A percentile compares a stretch with the other conserved stretches of the same genome.
These are phyloP conservation scores for Colletotrichum neosansevieriae DNA, from an alignment of 2,329 filamentous ascomycete species.

Conservation along the genomic window DNA sequence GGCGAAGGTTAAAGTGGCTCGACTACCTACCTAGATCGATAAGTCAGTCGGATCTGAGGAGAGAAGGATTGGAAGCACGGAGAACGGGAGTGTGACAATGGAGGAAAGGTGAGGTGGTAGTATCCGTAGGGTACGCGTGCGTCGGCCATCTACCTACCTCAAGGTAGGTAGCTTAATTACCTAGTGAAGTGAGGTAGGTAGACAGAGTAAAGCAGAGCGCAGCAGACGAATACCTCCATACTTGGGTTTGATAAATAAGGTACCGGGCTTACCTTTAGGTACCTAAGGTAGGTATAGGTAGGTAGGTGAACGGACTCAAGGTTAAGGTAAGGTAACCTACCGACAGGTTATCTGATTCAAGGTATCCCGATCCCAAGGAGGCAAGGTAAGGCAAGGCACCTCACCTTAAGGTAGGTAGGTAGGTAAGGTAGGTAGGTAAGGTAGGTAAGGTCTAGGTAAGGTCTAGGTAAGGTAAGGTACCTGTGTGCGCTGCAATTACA, in stretches of 20 bases:
- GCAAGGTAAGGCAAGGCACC: not conserved
- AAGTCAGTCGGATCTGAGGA: slow-evolving; percentile 35
- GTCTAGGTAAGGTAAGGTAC: not conserved
- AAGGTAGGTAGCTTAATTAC: not conserved
- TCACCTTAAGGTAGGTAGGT: not conserved
- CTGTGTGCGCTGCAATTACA: too few species aligned
- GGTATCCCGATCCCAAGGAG: too few species aligned
- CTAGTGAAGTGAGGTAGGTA: not conserved
- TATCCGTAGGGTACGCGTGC: not conserved
- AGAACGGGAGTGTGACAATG: slow-evolving; percentile 16
- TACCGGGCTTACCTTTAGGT: too few species aligned
- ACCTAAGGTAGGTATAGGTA: too few species aligned
- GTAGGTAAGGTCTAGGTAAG: too few species aligned
- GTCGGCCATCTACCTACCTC: not conserved
- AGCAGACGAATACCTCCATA: too few species aligned
- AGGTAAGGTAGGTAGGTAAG: too few species aligned
- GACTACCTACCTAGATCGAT: slow-evolving; percentile 33
- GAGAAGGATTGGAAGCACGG: slow-evolving; percentile 17
- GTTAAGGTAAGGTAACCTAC: too few species aligned
- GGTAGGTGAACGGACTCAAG: too few species aligned
- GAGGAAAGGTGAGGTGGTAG: slow-evolving; percentile 1
- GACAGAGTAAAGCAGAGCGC: too few species aligned
- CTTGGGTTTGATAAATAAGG: too few species aligned
- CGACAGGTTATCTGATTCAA: too few species aligned
- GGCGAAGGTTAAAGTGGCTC: slow-evolving; percentile 39